Evolutionary conservation across 768 basidiomycete genomes (phyloP), one percentile per base, ranked within the genome.

Genomic region (Coprinopsis cinerea): DNA sequence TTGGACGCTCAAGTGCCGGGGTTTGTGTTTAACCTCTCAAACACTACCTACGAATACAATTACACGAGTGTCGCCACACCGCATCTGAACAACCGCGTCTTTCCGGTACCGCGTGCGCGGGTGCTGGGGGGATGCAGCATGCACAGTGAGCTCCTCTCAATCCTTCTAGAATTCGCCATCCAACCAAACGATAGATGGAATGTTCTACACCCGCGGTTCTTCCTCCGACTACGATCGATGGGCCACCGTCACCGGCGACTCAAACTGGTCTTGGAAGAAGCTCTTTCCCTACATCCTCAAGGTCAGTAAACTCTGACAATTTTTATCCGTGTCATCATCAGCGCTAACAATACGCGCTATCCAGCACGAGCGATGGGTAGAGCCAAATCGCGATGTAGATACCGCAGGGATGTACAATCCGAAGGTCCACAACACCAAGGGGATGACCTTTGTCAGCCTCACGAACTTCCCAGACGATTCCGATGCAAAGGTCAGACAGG

Each of bases 351-450:
- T 15, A 32, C 30, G 15, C 7, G 9, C 30, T 15, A 7, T 32
- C 34, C 32, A 63, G 59, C 64, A 54, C 48, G 66, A 62, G 43
- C 52, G 30, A 24, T 63, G 56, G 57, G 60, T 53, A 36, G 28
- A 49, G 5, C 72, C 67, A 2, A 58, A 65, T 41, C 58, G 62
- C 49, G 58, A 59, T 22, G 66, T 66, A 48, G 56, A 68, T 48
- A 65, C 59, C 23, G 52, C 58, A 7, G 67, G 66, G 6, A 55
- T 70, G 52, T 64, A 64, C 45, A 52, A 65, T 50, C 71, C 70
- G 18, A 32, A 53, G 4, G 44, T 64, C n/a, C 70, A 71, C 52
- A 56, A 60, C 30, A 48, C 42, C 6, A 30, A 51, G 20, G 68
- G 71, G 6, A 59, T 61, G 22, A 64, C 46, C 41, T 43, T 44